Conservation (phyloP, 805 yeast genomes). For the Candida golubevii region DNA sequence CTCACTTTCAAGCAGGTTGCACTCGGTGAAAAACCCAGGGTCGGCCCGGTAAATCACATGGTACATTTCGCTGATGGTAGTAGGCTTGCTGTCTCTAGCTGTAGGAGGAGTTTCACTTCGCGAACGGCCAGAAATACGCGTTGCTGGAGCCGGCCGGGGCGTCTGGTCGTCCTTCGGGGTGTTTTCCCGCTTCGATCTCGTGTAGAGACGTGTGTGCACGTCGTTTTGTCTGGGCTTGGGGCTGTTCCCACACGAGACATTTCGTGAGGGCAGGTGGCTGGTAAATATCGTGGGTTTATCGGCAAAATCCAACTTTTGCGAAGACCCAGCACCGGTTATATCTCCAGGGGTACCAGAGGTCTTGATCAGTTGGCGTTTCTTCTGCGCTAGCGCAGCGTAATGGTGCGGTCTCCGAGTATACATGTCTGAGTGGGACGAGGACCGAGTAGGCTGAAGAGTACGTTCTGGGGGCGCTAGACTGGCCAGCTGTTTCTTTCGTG, state of each 20-base stretch:
- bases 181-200: constrained; percentile 4
- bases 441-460: constrained; percentile 4
- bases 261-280: constrained; percentile 9
- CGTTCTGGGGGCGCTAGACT: constrained; percentile 1
- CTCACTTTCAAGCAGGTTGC: constrained; percentile 4
- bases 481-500: constrained; percentile 26
- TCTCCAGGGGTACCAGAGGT: no score
- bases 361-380: constrained; percentile 6
- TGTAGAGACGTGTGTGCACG: constrained; percentile 11
- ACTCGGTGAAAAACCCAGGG: constrained; percentile 22
- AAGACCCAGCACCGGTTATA: no score
- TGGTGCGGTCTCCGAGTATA: constrained; percentile 10
- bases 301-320: constrained; percentile 2
- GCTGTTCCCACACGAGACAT: constrained; percentile 4
- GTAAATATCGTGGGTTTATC: constrained; percentile 11
- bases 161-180: neutral
- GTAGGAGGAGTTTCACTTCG: no score
- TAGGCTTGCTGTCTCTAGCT: constrained; percentile 9
- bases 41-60: constrained; percentile 23
- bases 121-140: neutral
- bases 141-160: neutral
- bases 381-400: constrained; percentile 7
- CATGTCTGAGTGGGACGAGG: constrained; percentile 13
- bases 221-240: constrained; percentile 6
- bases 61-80: constrained; percentile 19